phyloP scores from a whole-genome alignment of 176 grass and related monocot species.

The Alloteropsis semialata region DNA sequence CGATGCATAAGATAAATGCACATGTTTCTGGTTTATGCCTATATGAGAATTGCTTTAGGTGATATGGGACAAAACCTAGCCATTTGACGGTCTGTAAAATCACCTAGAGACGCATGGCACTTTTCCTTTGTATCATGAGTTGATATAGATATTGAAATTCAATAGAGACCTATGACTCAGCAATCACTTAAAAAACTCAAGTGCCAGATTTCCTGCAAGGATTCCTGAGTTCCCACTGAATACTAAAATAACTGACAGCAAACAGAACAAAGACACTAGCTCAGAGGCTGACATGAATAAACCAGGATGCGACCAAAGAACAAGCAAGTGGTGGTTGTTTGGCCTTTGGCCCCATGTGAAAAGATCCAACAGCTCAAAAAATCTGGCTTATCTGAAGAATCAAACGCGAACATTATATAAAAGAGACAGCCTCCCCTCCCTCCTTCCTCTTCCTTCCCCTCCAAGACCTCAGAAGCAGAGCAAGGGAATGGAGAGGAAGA shows the following conservation, averaged over 20 bases:
- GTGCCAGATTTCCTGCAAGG: neutral
- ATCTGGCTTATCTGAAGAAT: slow-evolving; percentile 21
- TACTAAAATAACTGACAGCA: neutral
- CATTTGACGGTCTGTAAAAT: no score
- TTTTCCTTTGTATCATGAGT: neutral
- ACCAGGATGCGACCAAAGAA: slow-evolving; percentile 15
- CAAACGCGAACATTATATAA: neutral
- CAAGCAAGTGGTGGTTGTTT: slow-evolving; percentile 33
- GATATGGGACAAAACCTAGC: no score
- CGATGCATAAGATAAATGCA: no score
- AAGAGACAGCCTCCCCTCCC: neutral
- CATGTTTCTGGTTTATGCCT: no score
- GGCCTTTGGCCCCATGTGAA: slow-evolving; percentile 27
- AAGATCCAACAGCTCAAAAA: slow-evolving; percentile 39
- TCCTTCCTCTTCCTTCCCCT: neutral
- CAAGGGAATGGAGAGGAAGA: slow-evolving; percentile 50
- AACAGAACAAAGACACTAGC: neutral
- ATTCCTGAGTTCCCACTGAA: neutral
- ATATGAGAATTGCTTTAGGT: no score
- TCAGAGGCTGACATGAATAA: neutral
- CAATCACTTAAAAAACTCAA: neutral
- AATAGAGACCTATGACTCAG: neutral
- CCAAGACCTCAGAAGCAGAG: slow-evolving; percentile 15
- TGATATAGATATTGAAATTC: neutral
- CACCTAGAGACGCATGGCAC: neutral